Evolutionary conservation across 768 basidiomycete species (phyloP).

Genomic region (Boletellus emodensis): DNA sequence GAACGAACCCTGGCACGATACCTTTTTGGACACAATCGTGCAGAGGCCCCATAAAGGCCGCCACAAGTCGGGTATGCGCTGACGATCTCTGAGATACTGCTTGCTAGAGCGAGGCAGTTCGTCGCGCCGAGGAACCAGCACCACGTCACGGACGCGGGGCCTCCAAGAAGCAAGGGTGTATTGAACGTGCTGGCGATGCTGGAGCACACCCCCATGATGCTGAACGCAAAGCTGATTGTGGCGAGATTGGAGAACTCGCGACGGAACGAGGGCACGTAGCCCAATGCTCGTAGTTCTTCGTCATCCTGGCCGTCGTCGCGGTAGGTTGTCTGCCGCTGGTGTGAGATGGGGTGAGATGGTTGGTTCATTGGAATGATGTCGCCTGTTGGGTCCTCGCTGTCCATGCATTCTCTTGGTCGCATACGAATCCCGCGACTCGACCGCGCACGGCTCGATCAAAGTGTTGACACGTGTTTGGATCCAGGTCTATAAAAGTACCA

Average conservation of each 20-base stretch:
- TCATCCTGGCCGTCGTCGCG: conserved; percentile 12
- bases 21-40: not conserved
- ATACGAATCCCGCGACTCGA: too few species aligned
- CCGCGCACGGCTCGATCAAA: too few species aligned
- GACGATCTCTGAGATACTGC: conserved; percentile 29
- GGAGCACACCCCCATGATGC: conserved; percentile 35
- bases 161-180: conserved; percentile 35
- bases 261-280: conserved; percentile 33
- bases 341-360: too few species aligned
- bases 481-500: too few species aligned
- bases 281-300: conserved; percentile 24
- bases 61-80: conserved; percentile 32
- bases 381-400: too few species aligned
- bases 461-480: too few species aligned
- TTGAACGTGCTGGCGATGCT: conserved; percentile 36
- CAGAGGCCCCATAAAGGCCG: not conserved
- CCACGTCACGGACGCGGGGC: conserved; percentile 35
- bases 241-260: conserved; percentile 42
- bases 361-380: too few species aligned
- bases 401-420: too few species aligned
- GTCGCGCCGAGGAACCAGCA: conserved; percentile 30
- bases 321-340: not conserved
- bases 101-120: conserved; percentile 27
- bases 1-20: not conserved
- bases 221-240: conserved; percentile 32